A percentile compares a stretch with the other conserved stretches of the same genome.
phyloP scores from a whole-genome alignment of 1,139 yeast species.

The Taiozyma sp. region DNA sequence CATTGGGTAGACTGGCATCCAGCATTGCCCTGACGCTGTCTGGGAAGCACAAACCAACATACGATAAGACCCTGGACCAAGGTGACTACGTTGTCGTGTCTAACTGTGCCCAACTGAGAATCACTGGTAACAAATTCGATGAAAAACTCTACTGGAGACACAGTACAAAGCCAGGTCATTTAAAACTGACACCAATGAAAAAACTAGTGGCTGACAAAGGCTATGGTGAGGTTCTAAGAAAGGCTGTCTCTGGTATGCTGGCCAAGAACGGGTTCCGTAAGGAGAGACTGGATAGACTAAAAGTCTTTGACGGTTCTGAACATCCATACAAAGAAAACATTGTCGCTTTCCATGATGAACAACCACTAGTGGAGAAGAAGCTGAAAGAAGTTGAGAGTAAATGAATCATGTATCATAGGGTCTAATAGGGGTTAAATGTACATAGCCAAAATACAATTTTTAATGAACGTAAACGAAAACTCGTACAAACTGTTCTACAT shows the following conservation, averaged over 20 bases:
- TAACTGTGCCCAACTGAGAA: constrained; percentile 73
- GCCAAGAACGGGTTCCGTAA: constrained; percentile 87
- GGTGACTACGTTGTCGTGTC: constrained; percentile 98
- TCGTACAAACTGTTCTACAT: background rate
- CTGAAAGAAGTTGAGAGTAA: constrained; percentile 26
- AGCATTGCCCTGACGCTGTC: constrained; percentile 81
- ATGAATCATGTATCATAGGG: background rate
- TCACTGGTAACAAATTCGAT: constrained; percentile 78
- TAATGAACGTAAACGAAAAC: background rate
- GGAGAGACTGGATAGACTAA: constrained; percentile 74
- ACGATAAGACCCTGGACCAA: constrained; percentile 67
- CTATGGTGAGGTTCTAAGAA: constrained; percentile 69
- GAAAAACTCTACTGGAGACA: constrained; percentile 91
- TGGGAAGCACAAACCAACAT: constrained; percentile 95
- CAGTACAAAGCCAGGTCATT: constrained; percentile 84
- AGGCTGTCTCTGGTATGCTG: constrained; percentile 94
- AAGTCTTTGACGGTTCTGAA: constrained; percentile 81
- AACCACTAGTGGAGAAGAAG: constrained; percentile 40
- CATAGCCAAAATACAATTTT: constrained; percentile 1
- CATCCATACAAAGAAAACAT: constrained; percentile 83
- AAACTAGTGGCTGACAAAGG: constrained; percentile 76
- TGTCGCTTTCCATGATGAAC: constrained; percentile 83
- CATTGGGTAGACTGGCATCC: constrained; percentile 90
- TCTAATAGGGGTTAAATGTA: background rate
- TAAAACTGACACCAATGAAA: constrained; percentile 79